Percentiles rank a stretch among this genome's conserved stretches.
Conservation (phyloP, 1,284 basidiomycete species). For the Xerocomus alliaceus region DNA sequence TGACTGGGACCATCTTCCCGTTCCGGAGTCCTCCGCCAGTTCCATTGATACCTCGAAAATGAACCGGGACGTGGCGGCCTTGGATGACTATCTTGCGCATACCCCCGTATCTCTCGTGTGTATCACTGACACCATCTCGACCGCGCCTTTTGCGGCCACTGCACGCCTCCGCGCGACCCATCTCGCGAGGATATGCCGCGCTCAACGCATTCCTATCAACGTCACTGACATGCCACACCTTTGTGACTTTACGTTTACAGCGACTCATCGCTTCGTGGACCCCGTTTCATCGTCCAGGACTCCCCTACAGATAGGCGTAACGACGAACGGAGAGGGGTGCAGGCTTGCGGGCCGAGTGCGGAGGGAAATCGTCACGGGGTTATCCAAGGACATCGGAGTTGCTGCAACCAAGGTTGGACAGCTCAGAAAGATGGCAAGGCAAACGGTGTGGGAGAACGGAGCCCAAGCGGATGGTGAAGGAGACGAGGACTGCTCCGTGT, state of each 20-base stretch:
- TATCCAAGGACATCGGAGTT: constrained; percentile 78
- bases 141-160: constrained; percentile 15
- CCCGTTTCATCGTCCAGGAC: constrained; percentile 54
- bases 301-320: constrained; percentile 85
- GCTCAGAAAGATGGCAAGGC: constrained; percentile 71
- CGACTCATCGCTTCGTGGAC: constrained; percentile 82
- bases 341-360: constrained; percentile 82
- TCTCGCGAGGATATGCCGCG: constrained; percentile 63
- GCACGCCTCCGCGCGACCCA: constrained; percentile 54
- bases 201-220: constrained; percentile 79
- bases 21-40: neutral
- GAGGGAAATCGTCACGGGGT: constrained; percentile 79
- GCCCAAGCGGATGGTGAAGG: constrained; percentile 36
- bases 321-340: constrained; percentile 93
- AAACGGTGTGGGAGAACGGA: constrained; percentile 21
- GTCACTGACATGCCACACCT: constrained; percentile 85
- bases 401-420: constrained; percentile 82
- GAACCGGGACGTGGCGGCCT: constrained; percentile 45
- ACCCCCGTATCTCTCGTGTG: constrained; percentile 64
- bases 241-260: constrained; percentile 90
- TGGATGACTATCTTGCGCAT: constrained; percentile 55
- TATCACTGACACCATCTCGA: constrained; percentile 56
- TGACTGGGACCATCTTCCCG: constrained; percentile 55
- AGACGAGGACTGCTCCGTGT: constrained; percentile 62
- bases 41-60: constrained; percentile 27